Percentiles rank a stretch among this genome's conserved stretches.
phyloP scores from a whole-genome alignment of 2,329 filamentous ascomycete species.

The Neonectria faginata region DNA sequence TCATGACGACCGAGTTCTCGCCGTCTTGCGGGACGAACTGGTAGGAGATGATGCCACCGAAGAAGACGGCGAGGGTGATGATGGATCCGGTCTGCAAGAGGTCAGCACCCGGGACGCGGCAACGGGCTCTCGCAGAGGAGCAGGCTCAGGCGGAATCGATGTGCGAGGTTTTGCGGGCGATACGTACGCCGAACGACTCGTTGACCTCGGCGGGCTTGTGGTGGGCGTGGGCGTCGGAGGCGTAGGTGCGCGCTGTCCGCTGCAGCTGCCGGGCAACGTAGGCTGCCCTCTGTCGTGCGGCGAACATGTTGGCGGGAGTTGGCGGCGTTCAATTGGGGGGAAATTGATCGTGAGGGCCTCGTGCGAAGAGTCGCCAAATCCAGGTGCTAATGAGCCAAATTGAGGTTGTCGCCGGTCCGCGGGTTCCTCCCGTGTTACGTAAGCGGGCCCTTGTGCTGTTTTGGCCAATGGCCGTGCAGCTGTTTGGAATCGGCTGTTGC shows the following conservation, averaged over 20 bases:
- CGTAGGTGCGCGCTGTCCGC: constrained; percentile 61
- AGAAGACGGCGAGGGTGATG: constrained; percentile 58
- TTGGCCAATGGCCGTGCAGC: constrained; percentile 40
- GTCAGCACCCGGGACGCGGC: constrained; percentile 30
- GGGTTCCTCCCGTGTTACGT: constrained; percentile 45
- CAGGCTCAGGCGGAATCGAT: constrained; percentile 5
- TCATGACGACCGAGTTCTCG: constrained; percentile 60
- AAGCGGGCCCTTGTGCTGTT: constrained; percentile 31
- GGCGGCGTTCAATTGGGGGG: constrained; percentile 49
- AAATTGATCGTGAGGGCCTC: constrained; percentile 45
- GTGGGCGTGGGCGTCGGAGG: constrained; percentile 64
- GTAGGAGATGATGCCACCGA: constrained; percentile 60
- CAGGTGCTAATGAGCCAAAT: constrained; percentile 25
- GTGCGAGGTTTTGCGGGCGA: constrained; percentile 37
- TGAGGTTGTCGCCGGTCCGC: constrained; percentile 47
- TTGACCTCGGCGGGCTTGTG: constrained; percentile 61
- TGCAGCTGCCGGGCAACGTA: constrained; percentile 52
- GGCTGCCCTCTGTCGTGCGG: constrained; percentile 60
- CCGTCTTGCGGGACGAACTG: constrained; percentile 63
- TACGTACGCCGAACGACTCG: constrained; percentile 69
- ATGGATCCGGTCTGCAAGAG: constrained; percentile 60
- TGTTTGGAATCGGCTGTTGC: constrained; percentile 34
- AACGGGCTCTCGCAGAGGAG: constrained; percentile 13
- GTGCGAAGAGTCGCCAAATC: constrained; percentile 41
- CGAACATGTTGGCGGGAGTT: constrained; percentile 52